Conservation (phyloP, 148 eudicot species). For the Rhododendron williamsianum region DNA sequence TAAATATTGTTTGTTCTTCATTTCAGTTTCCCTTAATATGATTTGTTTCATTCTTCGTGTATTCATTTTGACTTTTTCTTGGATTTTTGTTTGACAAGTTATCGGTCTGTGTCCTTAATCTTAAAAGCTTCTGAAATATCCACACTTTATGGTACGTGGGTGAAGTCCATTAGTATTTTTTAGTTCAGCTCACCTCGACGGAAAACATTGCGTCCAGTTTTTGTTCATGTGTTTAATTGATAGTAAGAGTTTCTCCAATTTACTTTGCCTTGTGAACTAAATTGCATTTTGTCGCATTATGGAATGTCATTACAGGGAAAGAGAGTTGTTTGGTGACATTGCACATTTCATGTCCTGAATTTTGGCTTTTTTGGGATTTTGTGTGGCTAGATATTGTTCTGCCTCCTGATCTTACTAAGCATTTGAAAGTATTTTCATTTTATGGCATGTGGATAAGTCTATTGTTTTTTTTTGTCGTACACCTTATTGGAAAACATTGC, state of each 20-base stretch:
- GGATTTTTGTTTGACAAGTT: neutral
- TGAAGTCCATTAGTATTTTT: neutral
- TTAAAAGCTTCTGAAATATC: neutral
- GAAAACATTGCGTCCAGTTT: neutral
- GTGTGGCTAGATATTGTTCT: neutral
- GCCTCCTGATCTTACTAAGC: neutral
- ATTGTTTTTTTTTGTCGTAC: too few species aligned
- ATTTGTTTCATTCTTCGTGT: neutral
- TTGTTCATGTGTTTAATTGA: neutral
- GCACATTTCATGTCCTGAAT: neutral
- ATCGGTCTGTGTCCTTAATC: neutral
- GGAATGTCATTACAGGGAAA: neutral
- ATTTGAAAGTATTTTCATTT: neutral
- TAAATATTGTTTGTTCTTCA: neutral
- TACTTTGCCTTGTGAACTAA: neutral
- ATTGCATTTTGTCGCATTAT: neutral
- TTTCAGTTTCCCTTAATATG: neutral
- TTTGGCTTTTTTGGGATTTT: neutral
- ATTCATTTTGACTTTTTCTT: neutral
- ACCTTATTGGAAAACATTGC: neutral
- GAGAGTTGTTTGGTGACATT: neutral
- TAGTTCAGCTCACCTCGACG: neutral
- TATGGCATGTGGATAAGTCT: neutral
- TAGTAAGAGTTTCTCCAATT: neutral
- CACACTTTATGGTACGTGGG: neutral